Conservation (phyloP, 257 asterid species). For the Gentiana dahurica region DNA sequence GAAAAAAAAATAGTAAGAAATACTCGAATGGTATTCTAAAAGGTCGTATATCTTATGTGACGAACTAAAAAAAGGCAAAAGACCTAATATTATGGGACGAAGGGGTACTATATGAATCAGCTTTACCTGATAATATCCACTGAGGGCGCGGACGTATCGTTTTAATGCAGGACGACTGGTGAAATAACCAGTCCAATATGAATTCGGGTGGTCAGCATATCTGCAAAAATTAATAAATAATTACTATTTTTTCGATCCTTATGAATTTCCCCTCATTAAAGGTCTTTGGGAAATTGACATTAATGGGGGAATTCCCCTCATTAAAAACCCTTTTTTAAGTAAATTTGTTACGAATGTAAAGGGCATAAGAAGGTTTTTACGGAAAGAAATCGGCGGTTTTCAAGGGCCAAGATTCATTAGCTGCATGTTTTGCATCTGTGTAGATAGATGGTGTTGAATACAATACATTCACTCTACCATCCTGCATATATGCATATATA, state of each 20-base stretch:
- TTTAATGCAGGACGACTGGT: slow-evolving; percentile 85
- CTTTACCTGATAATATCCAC: slow-evolving; percentile 79
- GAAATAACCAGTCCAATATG: slow-evolving; percentile 18
- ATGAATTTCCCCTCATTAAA: no score
- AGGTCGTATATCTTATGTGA: no score
- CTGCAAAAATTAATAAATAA: slow-evolving; percentile 21
- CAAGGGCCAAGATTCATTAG: slow-evolving; percentile 60
- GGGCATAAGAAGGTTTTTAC: slow-evolving; percentile 29
- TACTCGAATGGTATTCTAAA: no score
- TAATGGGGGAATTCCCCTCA: no score
- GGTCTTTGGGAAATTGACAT: no score
- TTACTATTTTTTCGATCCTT: background rate
- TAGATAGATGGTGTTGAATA: slow-evolving; percentile 85
- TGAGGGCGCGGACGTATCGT: slow-evolving; percentile 55
- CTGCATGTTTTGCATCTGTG: slow-evolving; percentile 66
- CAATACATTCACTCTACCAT: slow-evolving; percentile 72
- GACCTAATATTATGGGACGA: no score
- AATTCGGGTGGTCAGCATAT: slow-evolving; percentile 46
- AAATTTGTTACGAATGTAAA: slow-evolving; percentile 1
- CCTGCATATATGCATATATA: slow-evolving; percentile 26
- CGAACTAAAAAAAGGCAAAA: no score
- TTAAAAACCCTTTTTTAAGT: background rate
- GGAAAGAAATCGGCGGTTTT: slow-evolving; percentile 81
- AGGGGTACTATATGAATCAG: no score
- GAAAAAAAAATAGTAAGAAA: no score